Base-by-base conservation (phyloP, 2,329 filamentous ascomycete genomes). In the Cercospora berteroae region DNA sequence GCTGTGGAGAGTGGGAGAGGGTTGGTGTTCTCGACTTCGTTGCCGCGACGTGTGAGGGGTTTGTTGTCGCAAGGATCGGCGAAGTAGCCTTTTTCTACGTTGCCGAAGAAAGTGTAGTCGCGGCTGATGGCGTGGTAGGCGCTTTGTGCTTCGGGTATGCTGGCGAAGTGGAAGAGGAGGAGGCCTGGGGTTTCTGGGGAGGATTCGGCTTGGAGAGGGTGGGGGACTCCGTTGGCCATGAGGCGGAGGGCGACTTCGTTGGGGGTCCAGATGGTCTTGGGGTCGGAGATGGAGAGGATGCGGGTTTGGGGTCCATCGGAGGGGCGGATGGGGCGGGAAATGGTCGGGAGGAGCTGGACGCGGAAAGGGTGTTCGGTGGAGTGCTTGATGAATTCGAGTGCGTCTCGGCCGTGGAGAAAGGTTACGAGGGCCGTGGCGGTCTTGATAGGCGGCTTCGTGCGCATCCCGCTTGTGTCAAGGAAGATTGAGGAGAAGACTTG, bases 401-500 rank as follows among this genome's bases (percentile, higher is more conserved):
- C 73, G 16, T 59, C 57, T 9, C 44, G 20, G 23, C 69, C 69
- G 57, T 57, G 36, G 5, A 71, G 20, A 59, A 76, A 77, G 18
- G 65, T 70, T 9, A 77, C 31, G 16, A 71, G 61, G 10, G 64
- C 70, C 2, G 63, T 55, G 64, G 74, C 73, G 13, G 67, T 71
- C 4, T 23, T 16, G 36, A 72, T 70, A 10, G 64, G 56, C 10
- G 71, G 72, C 6, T 25, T 61, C 4, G 67, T 71, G 9, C 69
- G 70, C 66, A 76, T 70, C 5, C 64, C 60, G 1, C 58, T 64
- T 1, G 71, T 74, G n/a, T 68, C 64, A 60, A 70, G 23, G 52
- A 70, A 69, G 31, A 33, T 61, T 4, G 71, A 64, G 10, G 65
- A 66, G 50, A 74, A 44, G 58, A 76, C 64, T 13, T 56, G 67